A percentile compares a stretch with the other conserved stretches of the same genome.
Evolutionary conservation across 2,329 filamentous ascomycete genomes (phyloP).

Genomic region (Fusarium solani-melongenae): DNA sequence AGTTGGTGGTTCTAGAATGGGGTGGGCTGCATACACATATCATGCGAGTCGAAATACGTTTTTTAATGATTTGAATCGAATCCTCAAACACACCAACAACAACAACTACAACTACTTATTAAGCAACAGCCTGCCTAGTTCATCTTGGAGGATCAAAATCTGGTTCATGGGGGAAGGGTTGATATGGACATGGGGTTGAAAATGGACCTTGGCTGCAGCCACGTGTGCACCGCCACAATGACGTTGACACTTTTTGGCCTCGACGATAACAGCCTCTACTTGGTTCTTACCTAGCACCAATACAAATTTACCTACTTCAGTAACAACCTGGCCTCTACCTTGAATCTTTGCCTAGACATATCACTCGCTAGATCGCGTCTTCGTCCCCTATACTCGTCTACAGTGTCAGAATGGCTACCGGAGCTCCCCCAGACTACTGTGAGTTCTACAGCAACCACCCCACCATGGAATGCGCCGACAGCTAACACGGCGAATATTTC

Average conservation of each 20-base stretch:
- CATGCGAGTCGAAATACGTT: not conserved
- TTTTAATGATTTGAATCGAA: not conserved
- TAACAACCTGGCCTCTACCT: conserved; percentile 18
- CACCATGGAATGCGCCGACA: conserved; percentile 17
- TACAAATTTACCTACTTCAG: conserved; percentile 17
- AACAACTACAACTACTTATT: not conserved
- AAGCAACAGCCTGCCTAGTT: not conserved
- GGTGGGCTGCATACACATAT: not conserved
- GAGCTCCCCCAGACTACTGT: conserved; percentile 69
- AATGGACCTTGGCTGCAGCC: conserved; percentile 30
- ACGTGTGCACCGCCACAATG: conserved; percentile 54
- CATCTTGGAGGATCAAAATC: not conserved
- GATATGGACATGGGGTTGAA: not conserved
- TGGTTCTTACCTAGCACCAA: not conserved
- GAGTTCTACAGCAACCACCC: conserved; percentile 43
- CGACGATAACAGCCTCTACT: conserved; percentile 22
- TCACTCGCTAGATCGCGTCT: conserved; percentile 16
- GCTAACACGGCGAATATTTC: conserved; percentile 24
- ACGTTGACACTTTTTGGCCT: conserved; percentile 48
- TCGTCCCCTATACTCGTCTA: not conserved
- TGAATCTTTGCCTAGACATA: not conserved
- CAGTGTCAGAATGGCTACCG: conserved; percentile 48
- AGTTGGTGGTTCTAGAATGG: not conserved
- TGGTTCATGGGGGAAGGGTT: not conserved
- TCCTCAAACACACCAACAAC: not conserved